Evolutionary conservation across 129 eudicot species (phyloP).

Genomic region (Arctium minus): DNA sequence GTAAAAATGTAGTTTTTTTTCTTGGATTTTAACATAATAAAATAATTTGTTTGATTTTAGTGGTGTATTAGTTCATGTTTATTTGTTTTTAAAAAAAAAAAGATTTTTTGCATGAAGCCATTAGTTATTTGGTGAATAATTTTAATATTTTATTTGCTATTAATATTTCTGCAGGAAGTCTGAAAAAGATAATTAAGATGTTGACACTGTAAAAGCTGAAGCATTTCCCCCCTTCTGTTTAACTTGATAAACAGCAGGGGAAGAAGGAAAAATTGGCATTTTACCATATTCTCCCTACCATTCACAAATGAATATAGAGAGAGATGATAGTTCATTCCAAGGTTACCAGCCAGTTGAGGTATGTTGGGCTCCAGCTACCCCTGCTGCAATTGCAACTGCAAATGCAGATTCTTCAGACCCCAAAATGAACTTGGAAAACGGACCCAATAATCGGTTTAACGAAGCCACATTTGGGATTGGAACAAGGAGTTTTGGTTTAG

Average conservation of each 20-base stretch:
- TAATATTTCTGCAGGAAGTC: slow-evolving; percentile 20
- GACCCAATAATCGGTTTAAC: slow-evolving; percentile 14
- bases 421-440: slow-evolving; percentile 29
- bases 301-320: slow-evolving; percentile 31
- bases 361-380: slow-evolving; percentile 55
- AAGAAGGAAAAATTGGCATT: slow-evolving; percentile 15
- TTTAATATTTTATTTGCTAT: neutral
- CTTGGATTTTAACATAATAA: too few species aligned
- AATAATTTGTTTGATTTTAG: too few species aligned
- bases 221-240: slow-evolving; percentile 6
- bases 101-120: neutral
- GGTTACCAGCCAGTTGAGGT: slow-evolving; percentile 22
- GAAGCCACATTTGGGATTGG: neutral
- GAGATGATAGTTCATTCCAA: slow-evolving; percentile 21
- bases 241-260: slow-evolving; percentile 14
- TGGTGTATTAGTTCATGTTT: too few species aligned
- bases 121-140: neutral
- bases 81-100: neutral
- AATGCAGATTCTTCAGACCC: slow-evolving; percentile 25
- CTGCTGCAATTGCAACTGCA: slow-evolving; percentile 45
- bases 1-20: too few species aligned
- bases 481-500: slow-evolving; percentile 1
- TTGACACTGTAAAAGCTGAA: slow-evolving; percentile 19
- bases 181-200: slow-evolving; percentile 13
- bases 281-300: slow-evolving; percentile 26